phyloP scores from a whole-genome alignment of 768 basidiomycete genomes.

The Leucosporidium scottii region DNA sequence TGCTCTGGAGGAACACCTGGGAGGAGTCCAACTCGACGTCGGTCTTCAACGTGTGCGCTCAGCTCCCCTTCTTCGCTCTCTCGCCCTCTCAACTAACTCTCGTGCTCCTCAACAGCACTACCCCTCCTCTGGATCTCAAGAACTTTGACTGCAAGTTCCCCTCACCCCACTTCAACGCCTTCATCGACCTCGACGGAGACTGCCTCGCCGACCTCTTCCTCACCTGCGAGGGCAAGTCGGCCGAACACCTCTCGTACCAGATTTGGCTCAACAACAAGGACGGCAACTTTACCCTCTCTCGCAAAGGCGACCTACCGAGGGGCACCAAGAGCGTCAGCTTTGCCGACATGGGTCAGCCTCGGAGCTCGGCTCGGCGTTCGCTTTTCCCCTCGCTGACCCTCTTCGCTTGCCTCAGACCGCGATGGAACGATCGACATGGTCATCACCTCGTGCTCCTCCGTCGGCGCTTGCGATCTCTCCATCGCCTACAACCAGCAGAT shows the following conservation, averaged over 20 bases:
- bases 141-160: slow-evolving; percentile 56
- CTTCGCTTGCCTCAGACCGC: slow-evolving; percentile 51
- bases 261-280: slow-evolving; percentile 86
- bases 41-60: slow-evolving; percentile 61
- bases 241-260: slow-evolving; percentile 61
- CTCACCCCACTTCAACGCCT: slow-evolving; percentile 88
- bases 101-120: neutral
- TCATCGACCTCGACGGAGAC: slow-evolving; percentile 89
- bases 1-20: slow-evolving; percentile 77
- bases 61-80: neutral
- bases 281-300: slow-evolving; percentile 63
- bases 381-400: neutral
- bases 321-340: slow-evolving; percentile 73
- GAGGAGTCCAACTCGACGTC: slow-evolving; percentile 53
- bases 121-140: slow-evolving; percentile 25
- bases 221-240: slow-evolving; percentile 58
- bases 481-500: slow-evolving; percentile 91
- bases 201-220: slow-evolving; percentile 91
- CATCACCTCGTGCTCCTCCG: slow-evolving; percentile 78
- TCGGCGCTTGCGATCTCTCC: slow-evolving; percentile 65
- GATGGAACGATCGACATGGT: slow-evolving; percentile 96
- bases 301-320: slow-evolving; percentile 58
- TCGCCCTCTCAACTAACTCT: neutral
- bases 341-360: slow-evolving; percentile 70
- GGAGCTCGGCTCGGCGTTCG: neutral